Percentiles rank a stretch among this genome's conserved stretches.
Evolutionary conservation across 345 rosid species (phyloP).

Genomic region (Anacardium occidentale): DNA sequence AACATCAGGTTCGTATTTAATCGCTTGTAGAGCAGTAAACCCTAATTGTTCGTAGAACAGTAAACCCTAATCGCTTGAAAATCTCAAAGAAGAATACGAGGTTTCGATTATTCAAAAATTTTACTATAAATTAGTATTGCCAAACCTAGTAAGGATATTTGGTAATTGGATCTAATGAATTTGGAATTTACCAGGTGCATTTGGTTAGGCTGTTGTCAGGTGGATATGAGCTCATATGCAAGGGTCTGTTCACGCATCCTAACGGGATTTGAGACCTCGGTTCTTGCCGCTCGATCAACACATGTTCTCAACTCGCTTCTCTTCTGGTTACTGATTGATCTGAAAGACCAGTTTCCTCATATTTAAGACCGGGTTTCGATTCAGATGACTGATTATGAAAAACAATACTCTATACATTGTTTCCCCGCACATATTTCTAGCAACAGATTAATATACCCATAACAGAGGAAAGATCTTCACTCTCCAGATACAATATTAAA

Average conservation of each 20-base stretch:
- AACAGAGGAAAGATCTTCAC: no score
- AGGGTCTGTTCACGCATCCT: conserved; percentile 90
- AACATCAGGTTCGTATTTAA: conserved; percentile 60
- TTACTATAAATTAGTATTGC: neutral
- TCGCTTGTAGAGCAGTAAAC: no score
- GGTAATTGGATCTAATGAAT: conserved; percentile 7
- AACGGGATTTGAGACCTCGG: conserved; percentile 91
- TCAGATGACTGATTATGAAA: no score
- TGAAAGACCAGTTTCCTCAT: no score
- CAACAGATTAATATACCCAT: no score
- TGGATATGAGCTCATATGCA: conserved; percentile 83
- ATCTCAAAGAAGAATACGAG: conserved; percentile 86
- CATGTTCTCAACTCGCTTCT: conserved; percentile 78
- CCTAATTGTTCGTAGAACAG: no score
- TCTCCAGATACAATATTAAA: no score
- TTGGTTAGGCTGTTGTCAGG: conserved; percentile 84
- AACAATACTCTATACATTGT: no score
- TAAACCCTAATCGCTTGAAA: conserved; percentile 7
- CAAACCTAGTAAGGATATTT: neutral
- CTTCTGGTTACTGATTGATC: conserved; percentile 50
- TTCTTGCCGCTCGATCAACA: conserved; percentile 91
- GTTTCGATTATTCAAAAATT: conserved; percentile 25
- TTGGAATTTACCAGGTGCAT: conserved; percentile 62
- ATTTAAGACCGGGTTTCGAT: no score
- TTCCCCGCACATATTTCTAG: no score